Base-by-base conservation (phyloP, 331 rosid species). In the Acacia concinna region DNA sequence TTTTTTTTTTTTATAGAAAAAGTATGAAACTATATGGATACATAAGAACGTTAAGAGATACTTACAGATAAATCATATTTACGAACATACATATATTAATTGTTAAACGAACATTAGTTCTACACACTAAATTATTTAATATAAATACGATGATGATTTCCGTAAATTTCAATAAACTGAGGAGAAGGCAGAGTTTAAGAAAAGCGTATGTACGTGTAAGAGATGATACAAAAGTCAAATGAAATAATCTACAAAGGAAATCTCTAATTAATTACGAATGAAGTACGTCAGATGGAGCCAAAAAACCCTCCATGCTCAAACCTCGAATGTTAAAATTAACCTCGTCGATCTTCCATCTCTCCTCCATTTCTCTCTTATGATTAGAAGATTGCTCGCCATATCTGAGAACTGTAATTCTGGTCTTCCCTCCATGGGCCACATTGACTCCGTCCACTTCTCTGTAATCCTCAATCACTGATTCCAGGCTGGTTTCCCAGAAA, bases 271-370 rank as follows among this genome's bases (percentile, higher is more conserved):
- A 20, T 38, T 62, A 11, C 1, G 4, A 49, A 47, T 17, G 32
- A 23, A 13, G 23, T 62, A 4, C 2, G 4, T 78, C 81, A 4
- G 77, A 21, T 7, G 95, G 95, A 32, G 91, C 92, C 77, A 86
- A 37, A 79, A 90, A 90, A 84, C 84, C 78, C 7, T 86, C 89
- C 62, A 13, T 43, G 11, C 82, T 77, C 79, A 90, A 82, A 0
- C 95, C 95, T 87, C 91, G 75, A 1, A 88, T 9, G 54, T 88
- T 90, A 38, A 90, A 88, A 72, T 90, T 84, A 7, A 90, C 92
- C 73, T 90, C 92, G 6, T 90, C 90, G 43, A 90, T 86, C 52
- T 88, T 85, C 95, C 92, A 90, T 2, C 83, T 87, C 85, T 90
- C 92, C 65, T 88, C 92, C 88, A 90, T 72, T 54, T 84, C 90